phyloP scores from a whole-genome alignment of 768 basidiomycete genomes.

The Calvatia gigantea region DNA sequence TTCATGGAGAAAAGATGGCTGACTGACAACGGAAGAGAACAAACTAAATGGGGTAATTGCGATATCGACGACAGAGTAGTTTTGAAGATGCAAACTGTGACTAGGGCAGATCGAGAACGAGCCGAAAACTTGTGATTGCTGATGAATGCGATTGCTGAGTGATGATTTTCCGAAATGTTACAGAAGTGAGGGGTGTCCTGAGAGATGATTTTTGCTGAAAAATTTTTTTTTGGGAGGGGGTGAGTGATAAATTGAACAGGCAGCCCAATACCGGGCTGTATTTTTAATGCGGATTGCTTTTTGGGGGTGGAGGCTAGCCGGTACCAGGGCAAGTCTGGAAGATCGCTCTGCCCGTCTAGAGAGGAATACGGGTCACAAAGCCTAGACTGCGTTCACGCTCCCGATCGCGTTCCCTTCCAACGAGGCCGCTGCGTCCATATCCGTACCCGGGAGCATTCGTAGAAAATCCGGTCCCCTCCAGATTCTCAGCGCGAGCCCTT shows the following conservation, averaged over 20 bases:
- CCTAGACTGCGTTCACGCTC: constrained; percentile 21
- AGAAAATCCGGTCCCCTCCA: constrained; percentile 38
- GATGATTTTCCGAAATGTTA: constrained; percentile 11
- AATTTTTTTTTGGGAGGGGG: background rate
- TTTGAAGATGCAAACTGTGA: background rate
- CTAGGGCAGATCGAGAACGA: background rate
- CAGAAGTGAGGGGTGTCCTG: constrained; percentile 5
- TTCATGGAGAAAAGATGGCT: constrained; percentile 3
- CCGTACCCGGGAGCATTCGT: constrained; percentile 61
- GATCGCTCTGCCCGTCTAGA: background rate
- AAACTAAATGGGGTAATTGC: constrained; percentile 3
- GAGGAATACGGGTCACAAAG: constrained; percentile 1
- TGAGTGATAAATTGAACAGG: background rate
- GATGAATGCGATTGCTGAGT: constrained; percentile 9
- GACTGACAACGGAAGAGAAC: background rate
- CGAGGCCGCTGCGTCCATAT: constrained; percentile 60
- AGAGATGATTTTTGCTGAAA: no score
- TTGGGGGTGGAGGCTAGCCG: no score
- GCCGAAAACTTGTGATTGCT: background rate
- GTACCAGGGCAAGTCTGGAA: background rate
- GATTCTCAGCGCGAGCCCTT: constrained; percentile 49
- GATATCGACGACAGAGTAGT: constrained; percentile 9
- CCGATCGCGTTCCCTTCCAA: constrained; percentile 35
- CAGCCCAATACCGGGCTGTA: background rate
- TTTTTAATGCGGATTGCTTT: background rate